Evolutionary conservation across 2,329 filamentous ascomycete genomes (phyloP), one percentile per base, ranked within the genome.

Genomic region (Microcyclosporella mali): DNA sequence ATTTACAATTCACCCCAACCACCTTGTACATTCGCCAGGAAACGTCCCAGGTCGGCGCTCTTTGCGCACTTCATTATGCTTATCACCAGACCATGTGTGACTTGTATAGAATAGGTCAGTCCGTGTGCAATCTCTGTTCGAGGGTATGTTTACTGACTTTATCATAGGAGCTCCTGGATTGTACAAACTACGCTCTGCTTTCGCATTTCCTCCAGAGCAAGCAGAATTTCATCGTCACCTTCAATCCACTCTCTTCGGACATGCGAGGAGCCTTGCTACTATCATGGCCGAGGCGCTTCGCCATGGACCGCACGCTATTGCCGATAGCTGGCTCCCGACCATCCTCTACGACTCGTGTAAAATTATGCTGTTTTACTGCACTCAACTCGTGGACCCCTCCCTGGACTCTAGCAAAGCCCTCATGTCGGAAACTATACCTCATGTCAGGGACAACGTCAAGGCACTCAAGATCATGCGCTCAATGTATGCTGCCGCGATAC

Each of bases 71-170:
- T 9, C 53, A 56, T 32, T 52, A 50, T 27, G 47, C 51, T 14
- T 56, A 54, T 31, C 51, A 56, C 33, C 53, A 54, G 34, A 56
- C 51, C 2, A 53, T 56, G 51, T 56, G 53, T 32, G 53, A 56
- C 34, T 33, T 56, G 9, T 54, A 56, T 37, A 49, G 53, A 29
- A 37, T 48, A 32, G 45, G 40, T 40, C 15, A 43, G 40, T 16
- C 11, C 6, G 18, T 33, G 10, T 15, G 32, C 32, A 8, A 33
- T 11, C n/a, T 12, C 15, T 7, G 37, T 19, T 35, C 16, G 33
- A 28, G 4, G n/a, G 29, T 21, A 29, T 28, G 18, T n/a, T 12
- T 17, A 34, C 39, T 41, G 18, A 41, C 11, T 16, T 18, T 4
- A 11, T n/a, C 14, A 7, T 28, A 36, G 41, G 45, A 8, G 41